phyloP scores from a whole-genome alignment of 2,329 filamentous ascomycete species.

The Pseudogymnoascus sp. region DNA sequence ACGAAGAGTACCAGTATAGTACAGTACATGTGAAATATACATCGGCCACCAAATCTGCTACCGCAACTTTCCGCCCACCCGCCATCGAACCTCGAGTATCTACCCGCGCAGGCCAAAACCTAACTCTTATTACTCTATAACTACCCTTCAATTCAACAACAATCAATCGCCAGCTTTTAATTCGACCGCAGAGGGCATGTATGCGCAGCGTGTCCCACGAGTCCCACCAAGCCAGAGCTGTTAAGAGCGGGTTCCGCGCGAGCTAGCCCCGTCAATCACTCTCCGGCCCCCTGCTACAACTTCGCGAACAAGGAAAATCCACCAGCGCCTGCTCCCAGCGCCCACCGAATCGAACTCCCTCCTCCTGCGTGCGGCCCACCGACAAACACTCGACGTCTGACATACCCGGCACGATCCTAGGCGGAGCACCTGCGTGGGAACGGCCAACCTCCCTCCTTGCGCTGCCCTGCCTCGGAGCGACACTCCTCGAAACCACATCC shows the following conservation, averaged over 20 bases:
- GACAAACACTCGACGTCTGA: neutral
- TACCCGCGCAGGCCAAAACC: neutral
- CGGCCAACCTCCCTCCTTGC: neutral
- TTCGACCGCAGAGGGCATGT: neutral
- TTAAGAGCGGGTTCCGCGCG: neutral
- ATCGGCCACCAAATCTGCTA: neutral
- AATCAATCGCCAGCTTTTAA: neutral
- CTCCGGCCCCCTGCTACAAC: neutral
- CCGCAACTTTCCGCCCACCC: neutral
- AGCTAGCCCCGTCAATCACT: conserved; percentile 1
- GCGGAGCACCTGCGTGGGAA: neutral
- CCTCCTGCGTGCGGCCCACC: neutral
- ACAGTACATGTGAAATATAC: neutral
- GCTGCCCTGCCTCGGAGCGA: neutral
- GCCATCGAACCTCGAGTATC: neutral
- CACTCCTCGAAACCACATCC: neutral
- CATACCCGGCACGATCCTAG: neutral
- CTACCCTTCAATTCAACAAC: neutral
- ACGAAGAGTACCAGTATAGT: neutral
- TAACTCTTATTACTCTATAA: neutral
- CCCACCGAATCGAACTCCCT: neutral
- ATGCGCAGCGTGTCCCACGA: neutral
- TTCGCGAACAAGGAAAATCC: neutral
- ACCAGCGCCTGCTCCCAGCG: neutral
- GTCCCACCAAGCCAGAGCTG: neutral